Evolutionary conservation across 1,139 yeast genomes (phyloP).

Genomic region (Yamadazyma dendronema): DNA sequence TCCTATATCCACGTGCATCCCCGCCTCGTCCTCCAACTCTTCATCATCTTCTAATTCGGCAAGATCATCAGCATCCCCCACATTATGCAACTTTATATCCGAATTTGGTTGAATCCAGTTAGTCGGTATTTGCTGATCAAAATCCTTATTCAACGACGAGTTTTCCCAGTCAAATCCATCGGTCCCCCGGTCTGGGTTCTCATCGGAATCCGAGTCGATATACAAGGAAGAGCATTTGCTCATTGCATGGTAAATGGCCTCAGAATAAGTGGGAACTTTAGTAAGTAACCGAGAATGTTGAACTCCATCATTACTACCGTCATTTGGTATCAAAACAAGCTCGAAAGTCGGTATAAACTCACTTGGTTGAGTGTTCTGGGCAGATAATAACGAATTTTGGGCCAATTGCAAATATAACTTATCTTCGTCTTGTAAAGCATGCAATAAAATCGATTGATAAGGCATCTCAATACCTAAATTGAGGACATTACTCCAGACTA

Average conservation of each 20-base stretch:
- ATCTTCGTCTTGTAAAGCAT: slow-evolving; percentile 30
- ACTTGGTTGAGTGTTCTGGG: slow-evolving; percentile 4
- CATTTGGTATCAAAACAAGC: slow-evolving; percentile 1
- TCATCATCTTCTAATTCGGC: slow-evolving; percentile 20
- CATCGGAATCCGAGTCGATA: slow-evolving; percentile 26
- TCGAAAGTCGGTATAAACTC: slow-evolving; percentile 11
- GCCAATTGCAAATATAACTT: slow-evolving; percentile 35
- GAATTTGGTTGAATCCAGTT: slow-evolving; percentile 18
- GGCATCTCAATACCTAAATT: slow-evolving; percentile 38
- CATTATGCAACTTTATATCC: slow-evolving; percentile 17
- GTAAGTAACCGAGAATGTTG: slow-evolving; percentile 1
- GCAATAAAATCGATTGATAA: slow-evolving; percentile 37
- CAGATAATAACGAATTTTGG: slow-evolving; percentile 18
- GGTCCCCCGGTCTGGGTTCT: slow-evolving; percentile 20
- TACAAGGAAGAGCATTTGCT: slow-evolving; percentile 41
- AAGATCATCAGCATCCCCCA: slow-evolving; percentile 42
- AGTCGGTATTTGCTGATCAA: slow-evolving; percentile 22
- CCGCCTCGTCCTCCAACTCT: slow-evolving; percentile 27
- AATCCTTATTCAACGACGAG: slow-evolving; percentile 7
- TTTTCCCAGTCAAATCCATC: slow-evolving; percentile 13
- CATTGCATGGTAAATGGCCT: slow-evolving; percentile 34
- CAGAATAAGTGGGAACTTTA: slow-evolving; percentile 11
- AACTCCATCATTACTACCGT: background rate
- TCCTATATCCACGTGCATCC: slow-evolving; percentile 47
- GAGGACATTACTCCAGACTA: slow-evolving; percentile 35